Conservation (phyloP, 768 basidiomycete genomes). For the Mycena maculata region DNA sequence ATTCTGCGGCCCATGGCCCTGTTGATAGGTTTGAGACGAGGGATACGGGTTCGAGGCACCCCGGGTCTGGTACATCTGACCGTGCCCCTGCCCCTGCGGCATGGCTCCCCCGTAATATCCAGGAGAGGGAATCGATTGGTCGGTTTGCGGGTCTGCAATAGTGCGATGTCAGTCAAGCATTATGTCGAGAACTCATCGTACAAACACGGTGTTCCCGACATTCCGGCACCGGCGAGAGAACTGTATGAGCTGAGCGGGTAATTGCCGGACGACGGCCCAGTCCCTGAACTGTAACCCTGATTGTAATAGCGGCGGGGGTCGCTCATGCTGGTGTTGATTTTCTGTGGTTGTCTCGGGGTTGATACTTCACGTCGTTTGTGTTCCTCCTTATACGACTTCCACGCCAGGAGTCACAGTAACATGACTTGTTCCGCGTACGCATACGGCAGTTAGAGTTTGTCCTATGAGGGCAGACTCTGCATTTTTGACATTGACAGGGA, state of each 20-base stretch:
- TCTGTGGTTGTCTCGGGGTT: background rate
- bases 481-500: conserved; percentile 29
- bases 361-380: background rate
- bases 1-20: background rate
- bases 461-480: background rate
- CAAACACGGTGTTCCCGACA: conserved; percentile 20
- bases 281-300: too few relatives aligned
- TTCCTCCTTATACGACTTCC: conserved; percentile 6
- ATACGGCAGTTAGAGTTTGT: background rate
- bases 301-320: background rate
- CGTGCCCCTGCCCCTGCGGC: background rate
- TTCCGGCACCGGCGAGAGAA: conserved; percentile 15
- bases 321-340: background rate
- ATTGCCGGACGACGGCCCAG: background rate
- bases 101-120: background rate
- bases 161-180: background rate
- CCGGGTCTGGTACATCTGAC: background rate
- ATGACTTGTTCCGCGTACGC: background rate
- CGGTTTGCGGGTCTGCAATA: background rate
- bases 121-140: background rate
- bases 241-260: conserved; percentile 15
- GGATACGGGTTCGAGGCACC: background rate
- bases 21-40: background rate
- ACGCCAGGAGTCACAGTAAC: background rate
- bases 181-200: background rate